Evolutionary conservation across 176 grass and related monocot genomes (phyloP), one percentile per base, ranked within the genome.

Genomic region (Lolium rigidum): DNA sequence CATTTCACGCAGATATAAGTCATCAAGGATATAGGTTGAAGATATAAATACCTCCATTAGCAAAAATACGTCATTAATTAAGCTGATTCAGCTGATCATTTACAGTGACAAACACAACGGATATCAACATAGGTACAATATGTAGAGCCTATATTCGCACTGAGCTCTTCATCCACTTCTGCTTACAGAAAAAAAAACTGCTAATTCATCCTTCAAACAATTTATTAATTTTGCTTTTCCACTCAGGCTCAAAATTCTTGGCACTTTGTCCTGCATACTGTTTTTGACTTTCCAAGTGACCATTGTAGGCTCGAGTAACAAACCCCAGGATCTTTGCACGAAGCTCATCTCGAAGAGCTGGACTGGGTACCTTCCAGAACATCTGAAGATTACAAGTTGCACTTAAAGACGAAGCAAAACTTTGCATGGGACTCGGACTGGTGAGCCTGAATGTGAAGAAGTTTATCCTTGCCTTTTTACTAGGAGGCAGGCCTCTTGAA

Each of bases 191-290:
- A 18, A 35, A 21, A 14, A 38, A 69, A 31, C 60, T 52, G 46
- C 6, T 81, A 51, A 2, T 52, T 81, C 46, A 81, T 67, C 79
- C 79, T 81, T 81, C 79, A 67, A 81, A 81, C 10, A 81, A 81
- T 54, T 54, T 24, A 38, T 1, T 1, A 17, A 81, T 49, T 52
- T 81, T 69, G 16, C 16, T 69, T 49, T 49, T 69, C 62, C 47
- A 66, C 62, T 5, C 16, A 0, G 1, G 1, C 1, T 54, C 2
- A 48, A 81, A 15, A 20, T 81, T 26, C 10, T 20, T 50, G 49
- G 3, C 47, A 69, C 61, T 24, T 61, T 37, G 26, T n/a, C 24
- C 25, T 47, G 18, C 21, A 67, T 44, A 68, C 24, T 81, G 61
- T 68, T 37, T 52, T 46, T 68, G 47, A 67, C 62, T 21, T 35